Conservation (phyloP, 371 early-diverging fungal genomes). For the Mortierella sp. region DNA sequence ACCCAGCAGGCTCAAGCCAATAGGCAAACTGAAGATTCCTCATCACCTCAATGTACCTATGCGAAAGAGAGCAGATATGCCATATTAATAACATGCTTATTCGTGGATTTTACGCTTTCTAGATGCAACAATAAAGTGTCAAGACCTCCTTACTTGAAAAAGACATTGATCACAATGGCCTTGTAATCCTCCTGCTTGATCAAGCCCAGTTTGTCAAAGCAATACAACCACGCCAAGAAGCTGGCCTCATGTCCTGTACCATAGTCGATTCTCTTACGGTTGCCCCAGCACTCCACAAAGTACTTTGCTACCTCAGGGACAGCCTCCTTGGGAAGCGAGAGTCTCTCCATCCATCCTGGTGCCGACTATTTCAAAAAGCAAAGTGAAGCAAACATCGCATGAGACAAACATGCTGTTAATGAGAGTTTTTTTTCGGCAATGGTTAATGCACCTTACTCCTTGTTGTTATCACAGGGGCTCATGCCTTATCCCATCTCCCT, state of each 20-base stretch:
- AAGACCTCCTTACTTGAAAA: constrained; percentile 69
- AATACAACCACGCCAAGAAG: constrained; percentile 95
- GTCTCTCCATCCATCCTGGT: constrained; percentile 58
- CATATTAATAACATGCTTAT: background rate
- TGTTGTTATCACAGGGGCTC: background rate
- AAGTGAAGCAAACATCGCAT: background rate
- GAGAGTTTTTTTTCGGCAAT: background rate
- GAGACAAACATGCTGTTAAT: background rate
- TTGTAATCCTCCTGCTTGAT: constrained; percentile 75
- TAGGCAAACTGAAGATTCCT: constrained; percentile 92
- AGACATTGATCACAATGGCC: constrained; percentile 86
- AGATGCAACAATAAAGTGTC: background rate
- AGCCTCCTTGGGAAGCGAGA: constrained; percentile 65
- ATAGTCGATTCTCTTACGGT: constrained; percentile 97
- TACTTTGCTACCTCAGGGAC: constrained; percentile 86
- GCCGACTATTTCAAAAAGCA: constrained; percentile 36
- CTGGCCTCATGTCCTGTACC: constrained; percentile 99
- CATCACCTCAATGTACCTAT: constrained; percentile 90
- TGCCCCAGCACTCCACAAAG: constrained; percentile 94
- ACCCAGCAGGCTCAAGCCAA: constrained; percentile 99
- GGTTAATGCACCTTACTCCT: background rate
- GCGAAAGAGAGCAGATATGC: constrained; percentile 6
- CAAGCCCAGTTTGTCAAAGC: constrained; percentile 82
- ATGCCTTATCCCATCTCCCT: background rate
- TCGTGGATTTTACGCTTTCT: too few species aligned